Evolutionary conservation across 2,329 filamentous ascomycete species (phyloP).

Genomic region (Hypomyces perniciosus): DNA sequence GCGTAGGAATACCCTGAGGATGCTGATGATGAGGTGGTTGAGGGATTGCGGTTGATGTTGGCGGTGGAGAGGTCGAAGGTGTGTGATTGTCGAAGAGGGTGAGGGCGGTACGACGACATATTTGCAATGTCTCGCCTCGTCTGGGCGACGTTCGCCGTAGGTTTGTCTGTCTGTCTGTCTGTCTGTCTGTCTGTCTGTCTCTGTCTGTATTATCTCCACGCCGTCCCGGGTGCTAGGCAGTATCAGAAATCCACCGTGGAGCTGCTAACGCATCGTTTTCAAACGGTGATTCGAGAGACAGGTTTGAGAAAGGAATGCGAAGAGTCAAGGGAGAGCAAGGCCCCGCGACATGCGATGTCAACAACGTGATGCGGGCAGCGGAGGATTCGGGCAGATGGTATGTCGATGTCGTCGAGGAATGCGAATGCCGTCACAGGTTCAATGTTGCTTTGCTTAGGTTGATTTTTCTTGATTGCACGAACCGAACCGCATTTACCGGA

Average conservation of each 20-base stretch:
- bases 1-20: slow-evolving; percentile 61
- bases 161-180: slow-evolving; percentile 8
- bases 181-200: slow-evolving; percentile 6
- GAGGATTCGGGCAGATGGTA: not conserved
- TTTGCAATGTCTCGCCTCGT: slow-evolving; percentile 20
- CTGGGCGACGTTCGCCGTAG: slow-evolving; percentile 10
- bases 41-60: slow-evolving; percentile 55
- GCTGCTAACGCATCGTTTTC: slow-evolving; percentile 28
- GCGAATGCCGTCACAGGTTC: slow-evolving; percentile 9
- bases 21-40: slow-evolving; percentile 64
- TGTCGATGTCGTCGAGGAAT: slow-evolving; percentile 1
- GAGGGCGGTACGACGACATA: slow-evolving; percentile 51
- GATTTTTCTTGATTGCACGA: slow-evolving; percentile 1
- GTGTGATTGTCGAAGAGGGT: slow-evolving; percentile 53
- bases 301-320: slow-evolving; percentile 11
- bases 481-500: slow-evolving; percentile 8
- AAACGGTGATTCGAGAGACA: slow-evolving; percentile 17
- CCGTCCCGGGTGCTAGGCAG: not conserved
- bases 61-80: slow-evolving; percentile 40
- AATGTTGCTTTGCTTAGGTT: slow-evolving; percentile 5
- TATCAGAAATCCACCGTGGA: slow-evolving; percentile 16
- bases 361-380: not conserved
- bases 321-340: slow-evolving; percentile 14
- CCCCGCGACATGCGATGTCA: slow-evolving; percentile 20
- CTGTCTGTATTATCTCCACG: too few species aligned